phyloP scores from a whole-genome alignment of 192 early-diverging fungal genomes.

The Allomyces macrogynus region DNA sequence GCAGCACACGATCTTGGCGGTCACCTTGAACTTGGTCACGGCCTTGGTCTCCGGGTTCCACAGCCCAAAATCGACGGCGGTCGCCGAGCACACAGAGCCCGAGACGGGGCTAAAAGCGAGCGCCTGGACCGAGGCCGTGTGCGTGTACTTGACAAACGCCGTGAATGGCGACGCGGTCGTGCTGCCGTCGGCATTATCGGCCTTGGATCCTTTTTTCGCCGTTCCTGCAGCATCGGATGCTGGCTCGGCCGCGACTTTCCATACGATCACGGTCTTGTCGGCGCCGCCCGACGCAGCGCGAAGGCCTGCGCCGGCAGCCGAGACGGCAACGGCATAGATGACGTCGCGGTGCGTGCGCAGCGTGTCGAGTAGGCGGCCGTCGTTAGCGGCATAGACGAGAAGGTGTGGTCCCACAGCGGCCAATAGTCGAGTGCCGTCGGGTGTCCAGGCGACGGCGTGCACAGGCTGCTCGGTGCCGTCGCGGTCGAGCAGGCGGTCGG shows the following conservation, averaged over 20 bases:
- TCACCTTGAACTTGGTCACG: slow-evolving; percentile 32
- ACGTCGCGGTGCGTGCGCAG: slow-evolving; percentile 33
- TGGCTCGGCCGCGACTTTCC: slow-evolving; percentile 11
- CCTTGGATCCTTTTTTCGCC: no score
- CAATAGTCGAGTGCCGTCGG: background rate
- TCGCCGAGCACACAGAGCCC: slow-evolving; percentile 24
- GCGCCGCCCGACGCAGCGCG: slow-evolving; percentile 26
- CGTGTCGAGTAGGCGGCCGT: slow-evolving; percentile 27
- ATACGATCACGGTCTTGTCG: slow-evolving; percentile 40
- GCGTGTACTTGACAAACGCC: slow-evolving; percentile 1
- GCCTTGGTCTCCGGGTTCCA: slow-evolving; percentile 32
- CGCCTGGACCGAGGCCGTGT: slow-evolving; percentile 8
- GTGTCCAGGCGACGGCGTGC: slow-evolving; percentile 26
- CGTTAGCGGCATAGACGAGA: slow-evolving; percentile 11
- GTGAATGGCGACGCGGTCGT: background rate
- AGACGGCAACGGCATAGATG: slow-evolving; percentile 21
- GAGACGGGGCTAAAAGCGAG: slow-evolving; percentile 11
- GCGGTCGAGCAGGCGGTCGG: slow-evolving; percentile 13
- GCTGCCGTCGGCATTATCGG: no score
- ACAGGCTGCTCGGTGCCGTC: slow-evolving; percentile 22
- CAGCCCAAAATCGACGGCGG: slow-evolving; percentile 31
- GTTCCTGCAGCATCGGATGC: no score
- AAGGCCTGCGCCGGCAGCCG: slow-evolving; percentile 4
- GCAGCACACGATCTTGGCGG: slow-evolving; percentile 18
- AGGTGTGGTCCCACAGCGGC: no score